phyloP scores from a whole-genome alignment of 345 rosid genomes.

The Psidium friedrichsthalianum region DNA sequence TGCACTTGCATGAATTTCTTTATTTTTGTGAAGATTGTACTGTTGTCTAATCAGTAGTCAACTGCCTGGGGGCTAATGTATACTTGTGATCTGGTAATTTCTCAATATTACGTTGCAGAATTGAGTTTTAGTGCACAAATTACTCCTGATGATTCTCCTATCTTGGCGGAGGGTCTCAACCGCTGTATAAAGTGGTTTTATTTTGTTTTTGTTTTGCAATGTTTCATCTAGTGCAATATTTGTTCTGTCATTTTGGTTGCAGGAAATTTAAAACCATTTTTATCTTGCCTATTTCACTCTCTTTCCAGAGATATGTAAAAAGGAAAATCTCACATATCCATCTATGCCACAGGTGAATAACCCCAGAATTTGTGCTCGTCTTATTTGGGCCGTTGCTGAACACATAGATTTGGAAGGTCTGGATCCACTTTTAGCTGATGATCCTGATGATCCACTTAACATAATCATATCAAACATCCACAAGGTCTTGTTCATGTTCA shows the following conservation, averaged over 20 bases:
- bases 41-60: background rate
- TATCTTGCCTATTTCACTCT: background rate
- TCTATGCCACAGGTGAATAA: slow-evolving; percentile 56
- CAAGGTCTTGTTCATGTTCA: slow-evolving; percentile 83
- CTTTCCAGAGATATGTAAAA: background rate
- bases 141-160: background rate
- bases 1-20: too few species aligned
- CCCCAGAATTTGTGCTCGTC: slow-evolving; percentile 64
- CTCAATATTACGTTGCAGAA: background rate
- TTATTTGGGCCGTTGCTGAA: slow-evolving; percentile 87
- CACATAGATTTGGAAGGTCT: slow-evolving; percentile 92
- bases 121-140: background rate
- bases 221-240: background rate
- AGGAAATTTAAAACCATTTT: background rate
- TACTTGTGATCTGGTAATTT: background rate
- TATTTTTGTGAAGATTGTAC: background rate
- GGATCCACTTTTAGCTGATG: slow-evolving; percentile 98
- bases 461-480: slow-evolving; percentile 70
- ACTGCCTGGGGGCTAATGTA: background rate
- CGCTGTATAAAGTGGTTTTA: background rate
- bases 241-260: background rate
- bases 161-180: background rate
- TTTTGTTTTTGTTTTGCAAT: background rate
- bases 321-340: background rate
- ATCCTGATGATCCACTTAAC: slow-evolving; percentile 89